Evolutionary conservation across 176 grass and related monocot genomes (phyloP).

Genomic region (Carex pumila): DNA sequence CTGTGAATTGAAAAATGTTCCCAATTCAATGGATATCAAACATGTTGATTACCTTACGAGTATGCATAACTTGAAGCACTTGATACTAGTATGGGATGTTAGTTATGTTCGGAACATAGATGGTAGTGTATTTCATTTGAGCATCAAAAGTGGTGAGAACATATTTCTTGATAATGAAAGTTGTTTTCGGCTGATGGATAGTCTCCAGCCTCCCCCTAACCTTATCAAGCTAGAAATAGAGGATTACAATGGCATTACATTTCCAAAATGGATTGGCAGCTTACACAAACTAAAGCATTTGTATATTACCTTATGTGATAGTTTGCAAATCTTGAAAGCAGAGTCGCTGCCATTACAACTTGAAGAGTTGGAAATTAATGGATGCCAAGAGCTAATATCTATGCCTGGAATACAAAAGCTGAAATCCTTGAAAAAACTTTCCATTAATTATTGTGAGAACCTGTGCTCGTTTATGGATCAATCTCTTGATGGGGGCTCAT

Average conservation of each 20-base stretch:
- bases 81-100: no score
- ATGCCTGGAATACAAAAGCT: not conserved
- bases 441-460: not conserved
- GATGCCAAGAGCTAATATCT: not conserved
- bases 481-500: no score
- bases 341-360: not conserved
- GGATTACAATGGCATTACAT: not conserved
- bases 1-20: not conserved
- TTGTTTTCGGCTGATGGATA: not conserved
- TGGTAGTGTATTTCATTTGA: not conserved
- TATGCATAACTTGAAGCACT: not conserved
- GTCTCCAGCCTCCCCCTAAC: not conserved
- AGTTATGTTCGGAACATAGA: no score
- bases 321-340: not conserved
- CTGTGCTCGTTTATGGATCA: not conserved
- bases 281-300: not conserved
- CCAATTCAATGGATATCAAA: not conserved
- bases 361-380: not conserved
- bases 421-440: not conserved
- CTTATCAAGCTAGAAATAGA: not conserved
- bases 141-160: not conserved
- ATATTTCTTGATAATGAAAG: not conserved
- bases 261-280: not conserved
- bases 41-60: not conserved
- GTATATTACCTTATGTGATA: not conserved